These are phyloP conservation scores for Aspergillus baeticus DNA, from an alignment of 495 filamentous ascomycete genomes.

Conservation along the genomic window DNA sequence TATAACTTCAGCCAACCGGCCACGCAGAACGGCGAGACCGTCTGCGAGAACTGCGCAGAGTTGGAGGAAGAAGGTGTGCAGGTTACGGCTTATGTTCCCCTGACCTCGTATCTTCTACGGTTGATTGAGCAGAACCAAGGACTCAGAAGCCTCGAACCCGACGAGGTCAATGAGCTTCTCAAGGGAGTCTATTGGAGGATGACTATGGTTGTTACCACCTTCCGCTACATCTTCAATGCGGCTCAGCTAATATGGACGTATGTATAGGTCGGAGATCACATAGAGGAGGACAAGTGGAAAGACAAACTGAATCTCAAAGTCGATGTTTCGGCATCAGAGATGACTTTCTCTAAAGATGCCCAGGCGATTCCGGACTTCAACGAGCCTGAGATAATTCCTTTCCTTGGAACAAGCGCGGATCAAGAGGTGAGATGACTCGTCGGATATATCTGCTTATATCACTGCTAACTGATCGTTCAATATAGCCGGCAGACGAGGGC, in stretches of 20 bases:
- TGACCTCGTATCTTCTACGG: neutral
- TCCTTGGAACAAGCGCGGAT: neutral
- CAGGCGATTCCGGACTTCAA: neutral
- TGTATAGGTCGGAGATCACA: neutral
- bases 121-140: neutral
- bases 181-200: neutral
- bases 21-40: neutral
- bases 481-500: too few species aligned
- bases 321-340: neutral
- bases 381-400: neutral
- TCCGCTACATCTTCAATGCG: neutral
- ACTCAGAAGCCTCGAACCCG: neutral
- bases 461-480: too few species aligned
- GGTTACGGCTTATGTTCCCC: neutral
- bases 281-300: neutral
- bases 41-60: neutral
- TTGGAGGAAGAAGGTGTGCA: neutral
- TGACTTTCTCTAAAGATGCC: neutral
- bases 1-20: neutral
- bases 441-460: too few species aligned
- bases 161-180: neutral
- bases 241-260: neutral
- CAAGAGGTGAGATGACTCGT: too few species aligned
- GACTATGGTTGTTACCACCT: neutral
- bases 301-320: neutral